These are phyloP conservation scores for Citrus glauca DNA, from an alignment of 345 rosid species.

Conservation along the genomic window DNA sequence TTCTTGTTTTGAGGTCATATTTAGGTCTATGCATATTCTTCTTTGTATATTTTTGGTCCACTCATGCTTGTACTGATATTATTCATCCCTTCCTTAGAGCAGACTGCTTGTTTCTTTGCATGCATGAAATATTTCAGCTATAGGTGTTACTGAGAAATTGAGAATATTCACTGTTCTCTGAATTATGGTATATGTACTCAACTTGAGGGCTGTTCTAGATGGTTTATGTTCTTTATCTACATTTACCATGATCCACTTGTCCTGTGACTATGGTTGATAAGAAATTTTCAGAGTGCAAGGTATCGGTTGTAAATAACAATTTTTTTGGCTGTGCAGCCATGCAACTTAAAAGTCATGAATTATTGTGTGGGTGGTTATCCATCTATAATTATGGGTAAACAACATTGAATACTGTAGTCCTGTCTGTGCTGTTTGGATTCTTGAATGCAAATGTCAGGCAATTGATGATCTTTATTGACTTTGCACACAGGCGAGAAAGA, in stretches of 20 bases:
- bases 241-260: neutral
- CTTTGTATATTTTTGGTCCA: neutral
- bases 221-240: neutral
- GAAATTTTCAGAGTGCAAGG: neutral
- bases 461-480: conserved; percentile 14
- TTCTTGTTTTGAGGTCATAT: neutral
- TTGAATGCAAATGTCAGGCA: neutral
- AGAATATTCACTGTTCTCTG: neutral
- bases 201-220: neutral
- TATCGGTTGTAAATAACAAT: neutral
- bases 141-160: neutral
- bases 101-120: neutral
- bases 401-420: neutral
- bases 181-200: neutral
- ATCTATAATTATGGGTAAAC: neutral
- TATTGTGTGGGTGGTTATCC: neutral
- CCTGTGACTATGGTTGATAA: neutral
- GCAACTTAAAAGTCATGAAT: neutral
- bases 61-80: neutral
- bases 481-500: conserved; percentile 69
- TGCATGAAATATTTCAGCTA: neutral
- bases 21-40: neutral
- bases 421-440: conserved; percentile 8
- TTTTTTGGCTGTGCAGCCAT: neutral
- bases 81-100: neutral